Percentiles rank a stretch among this genome's conserved stretches.
Conservation (phyloP, 352 stramenopile species). For the Phytopythium litorale region DNA sequence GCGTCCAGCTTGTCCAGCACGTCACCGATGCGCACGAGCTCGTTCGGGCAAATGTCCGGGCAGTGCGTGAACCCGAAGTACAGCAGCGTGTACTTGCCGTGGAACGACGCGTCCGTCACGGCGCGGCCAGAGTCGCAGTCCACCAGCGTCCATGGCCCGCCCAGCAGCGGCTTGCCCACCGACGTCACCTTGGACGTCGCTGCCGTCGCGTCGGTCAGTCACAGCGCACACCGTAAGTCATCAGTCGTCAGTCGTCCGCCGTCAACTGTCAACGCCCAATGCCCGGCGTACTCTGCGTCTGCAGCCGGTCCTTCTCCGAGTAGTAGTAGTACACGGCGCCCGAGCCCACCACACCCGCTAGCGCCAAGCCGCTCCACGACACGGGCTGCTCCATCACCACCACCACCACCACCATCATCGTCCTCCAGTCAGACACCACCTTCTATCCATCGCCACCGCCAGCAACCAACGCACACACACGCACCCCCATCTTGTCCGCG, state of each 20-base stretch:
- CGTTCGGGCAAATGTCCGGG: conserved; percentile 99
- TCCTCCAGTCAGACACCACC: no score
- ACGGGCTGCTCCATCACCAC: conserved; percentile 47
- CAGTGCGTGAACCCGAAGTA: conserved; percentile 99
- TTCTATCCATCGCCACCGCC: neutral
- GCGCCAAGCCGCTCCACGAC: conserved; percentile 78
- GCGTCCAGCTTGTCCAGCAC: conserved; percentile 90
- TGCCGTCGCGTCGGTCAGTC: conserved; percentile 13
- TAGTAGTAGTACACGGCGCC: conserved; percentile 89
- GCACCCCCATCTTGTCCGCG: conserved; percentile 68
- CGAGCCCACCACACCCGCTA: conserved; percentile 63
- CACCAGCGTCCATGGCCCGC: conserved; percentile 92
- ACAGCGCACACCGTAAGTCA: neutral
- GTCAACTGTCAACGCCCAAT: neutral
- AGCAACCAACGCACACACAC: conserved; percentile 7
- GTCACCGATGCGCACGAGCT: conserved; percentile 97
- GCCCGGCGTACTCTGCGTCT: conserved; percentile 66
- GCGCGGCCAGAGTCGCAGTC: conserved; percentile 82
- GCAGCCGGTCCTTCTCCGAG: conserved; percentile 82
- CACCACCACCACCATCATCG: conserved; percentile 5
- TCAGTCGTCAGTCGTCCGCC: neutral
- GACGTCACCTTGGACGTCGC: conserved; percentile 85
- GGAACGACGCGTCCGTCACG: conserved; percentile 90
- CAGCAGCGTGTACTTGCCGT: conserved; percentile 94
- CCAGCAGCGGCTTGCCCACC: conserved; percentile 89